A percentile compares a stretch with the other conserved stretches of the same genome.
These are phyloP conservation scores for Neurospora cerealis DNA, from an alignment of 495 filamentous ascomycete species.

Conservation along the genomic window DNA sequence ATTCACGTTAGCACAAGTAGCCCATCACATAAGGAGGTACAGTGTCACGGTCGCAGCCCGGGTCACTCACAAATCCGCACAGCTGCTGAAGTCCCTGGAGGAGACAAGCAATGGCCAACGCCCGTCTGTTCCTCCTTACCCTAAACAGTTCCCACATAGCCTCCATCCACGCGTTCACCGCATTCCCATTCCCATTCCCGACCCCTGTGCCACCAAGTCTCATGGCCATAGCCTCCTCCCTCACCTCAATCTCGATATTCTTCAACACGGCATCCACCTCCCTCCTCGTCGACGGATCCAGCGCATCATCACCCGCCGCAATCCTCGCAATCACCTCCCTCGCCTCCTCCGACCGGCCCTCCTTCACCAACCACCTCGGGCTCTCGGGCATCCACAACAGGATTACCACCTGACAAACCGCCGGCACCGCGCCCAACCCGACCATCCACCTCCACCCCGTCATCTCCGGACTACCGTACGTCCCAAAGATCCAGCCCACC, in stretches of 20 bases:
- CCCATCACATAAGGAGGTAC: background rate
- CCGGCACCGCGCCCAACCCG: conserved; percentile 71
- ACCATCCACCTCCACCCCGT: conserved; percentile 85
- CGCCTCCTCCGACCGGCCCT: conserved; percentile 48
- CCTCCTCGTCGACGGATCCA: conserved; percentile 15
- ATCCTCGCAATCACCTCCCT: conserved; percentile 53
- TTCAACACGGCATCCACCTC: conserved; percentile 49
- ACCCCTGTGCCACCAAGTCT: conserved; percentile 16
- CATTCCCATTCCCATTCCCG: background rate
- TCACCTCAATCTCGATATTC: conserved; percentile 58
- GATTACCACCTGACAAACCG: conserved; percentile 55
- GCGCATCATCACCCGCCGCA: conserved; percentile 7
- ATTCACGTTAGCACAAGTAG: conserved; percentile 3
- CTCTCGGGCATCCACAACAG: conserved; percentile 70
- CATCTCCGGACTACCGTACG: conserved; percentile 31
- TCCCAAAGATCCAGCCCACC: conserved; percentile 57
- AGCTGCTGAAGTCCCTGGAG: conserved; percentile 84
- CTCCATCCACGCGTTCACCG: conserved; percentile 23
- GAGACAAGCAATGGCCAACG: conserved; percentile 72
- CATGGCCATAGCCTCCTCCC: conserved; percentile 48
- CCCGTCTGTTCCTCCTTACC: conserved; percentile 60
- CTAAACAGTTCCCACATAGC: conserved; percentile 46
- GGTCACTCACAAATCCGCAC: conserved; percentile 63
- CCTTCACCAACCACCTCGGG: conserved; percentile 75
- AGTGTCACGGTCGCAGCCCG: background rate